Conservation (phyloP, 2,329 filamentous ascomycete genomes). For the Zasmidium citrigriseum region DNA sequence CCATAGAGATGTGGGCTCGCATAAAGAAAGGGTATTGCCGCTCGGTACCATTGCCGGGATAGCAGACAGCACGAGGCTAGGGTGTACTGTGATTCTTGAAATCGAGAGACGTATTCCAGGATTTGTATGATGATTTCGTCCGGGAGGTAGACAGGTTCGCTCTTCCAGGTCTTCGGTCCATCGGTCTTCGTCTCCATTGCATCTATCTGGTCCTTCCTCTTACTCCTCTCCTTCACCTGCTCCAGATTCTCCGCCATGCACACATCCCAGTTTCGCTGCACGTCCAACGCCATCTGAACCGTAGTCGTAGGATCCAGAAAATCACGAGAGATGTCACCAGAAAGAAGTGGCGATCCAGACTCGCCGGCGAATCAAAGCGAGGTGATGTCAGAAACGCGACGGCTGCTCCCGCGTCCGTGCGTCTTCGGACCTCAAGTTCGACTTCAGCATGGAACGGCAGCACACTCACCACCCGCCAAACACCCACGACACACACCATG, state of each 20-base stretch:
- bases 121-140: conserved; percentile 57
- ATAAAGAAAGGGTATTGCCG: conserved; percentile 55
- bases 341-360: conserved; percentile 2
- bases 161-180: conserved; percentile 19
- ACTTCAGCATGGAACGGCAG: neutral
- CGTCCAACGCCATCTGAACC: conserved; percentile 35
- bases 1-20: conserved; percentile 53
- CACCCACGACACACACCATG: conserved; percentile 22
- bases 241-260: conserved; percentile 39
- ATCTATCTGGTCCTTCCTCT: conserved; percentile 1
- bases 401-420: neutral
- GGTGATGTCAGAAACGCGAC: neutral
- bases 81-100: conserved; percentile 44
- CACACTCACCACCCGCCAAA: conserved; percentile 9
- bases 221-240: conserved; percentile 16
- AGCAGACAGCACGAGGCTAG: conserved; percentile 56
- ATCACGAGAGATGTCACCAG: neutral
- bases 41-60: conserved; percentile 59
- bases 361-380: neutral
- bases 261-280: conserved; percentile 37
- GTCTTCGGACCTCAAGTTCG: too few species aligned
- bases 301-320: neutral
- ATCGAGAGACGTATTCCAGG: conserved; percentile 43
- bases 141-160: conserved; percentile 47
- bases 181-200: conserved; percentile 3